Evolutionary conservation across 2,329 filamentous ascomycete genomes (phyloP).

Genomic region (Ramularia collo-cygni): DNA sequence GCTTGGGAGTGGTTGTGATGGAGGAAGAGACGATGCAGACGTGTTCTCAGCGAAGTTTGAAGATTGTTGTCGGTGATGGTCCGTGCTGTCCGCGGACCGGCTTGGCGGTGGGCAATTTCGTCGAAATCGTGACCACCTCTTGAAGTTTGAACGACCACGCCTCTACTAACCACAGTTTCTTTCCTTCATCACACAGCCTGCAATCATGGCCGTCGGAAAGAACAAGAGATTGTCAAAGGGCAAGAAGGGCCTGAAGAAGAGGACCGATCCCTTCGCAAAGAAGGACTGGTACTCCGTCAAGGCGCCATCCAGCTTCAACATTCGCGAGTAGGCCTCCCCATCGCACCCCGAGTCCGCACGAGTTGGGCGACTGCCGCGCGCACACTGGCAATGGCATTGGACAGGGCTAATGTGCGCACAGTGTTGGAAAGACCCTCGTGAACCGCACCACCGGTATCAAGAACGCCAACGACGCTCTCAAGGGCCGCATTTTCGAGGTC

Average conservation of each 20-base stretch:
- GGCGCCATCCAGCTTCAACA: constrained; percentile 92
- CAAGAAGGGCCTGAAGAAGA: constrained; percentile 99
- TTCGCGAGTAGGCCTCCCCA: constrained; percentile 74
- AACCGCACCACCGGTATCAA: constrained; percentile 99
- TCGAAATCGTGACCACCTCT: too few species aligned
- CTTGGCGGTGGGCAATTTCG: neutral
- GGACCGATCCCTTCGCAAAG: constrained; percentile 92
- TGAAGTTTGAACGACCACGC: constrained; percentile 1
- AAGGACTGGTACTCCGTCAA: constrained; percentile 99
- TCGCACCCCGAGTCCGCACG: constrained; percentile 6
- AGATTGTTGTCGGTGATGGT: too few species aligned
- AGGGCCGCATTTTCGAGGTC: constrained; percentile 98
- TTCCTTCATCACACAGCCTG: constrained; percentile 19
- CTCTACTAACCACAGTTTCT: constrained; percentile 15
- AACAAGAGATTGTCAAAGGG: constrained; percentile 99
- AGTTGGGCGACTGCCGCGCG: neutral
- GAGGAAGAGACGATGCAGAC: too few species aligned
- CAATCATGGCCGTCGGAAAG: constrained; percentile 72
- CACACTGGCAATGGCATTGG: neutral
- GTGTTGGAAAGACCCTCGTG: constrained; percentile 98
- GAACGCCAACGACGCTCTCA: constrained; percentile 98
- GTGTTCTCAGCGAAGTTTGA: constrained; percentile 4
- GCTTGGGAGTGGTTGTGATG: neutral
- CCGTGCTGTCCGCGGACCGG: too few species aligned
- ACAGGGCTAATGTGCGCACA: constrained; percentile 36